These are phyloP conservation scores for Dissophora globulifera DNA, from an alignment of 192 early-diverging fungal species.

Conservation along the genomic window DNA sequence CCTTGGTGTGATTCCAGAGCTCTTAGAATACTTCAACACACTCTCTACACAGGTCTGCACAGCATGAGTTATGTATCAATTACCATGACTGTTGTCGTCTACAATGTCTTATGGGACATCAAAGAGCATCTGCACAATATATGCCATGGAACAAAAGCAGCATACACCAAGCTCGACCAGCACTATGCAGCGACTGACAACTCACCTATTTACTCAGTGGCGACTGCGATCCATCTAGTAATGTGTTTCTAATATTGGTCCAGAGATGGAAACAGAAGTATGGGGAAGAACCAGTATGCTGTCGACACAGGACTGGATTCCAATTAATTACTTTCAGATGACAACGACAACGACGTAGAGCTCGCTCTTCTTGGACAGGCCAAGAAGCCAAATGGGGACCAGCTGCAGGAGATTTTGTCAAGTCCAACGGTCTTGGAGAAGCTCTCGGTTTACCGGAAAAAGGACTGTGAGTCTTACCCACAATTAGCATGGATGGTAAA, in stretches of 20 bases:
- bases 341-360: constrained; percentile 6
- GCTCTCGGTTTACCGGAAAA: constrained; percentile 15
- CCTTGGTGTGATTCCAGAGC: neutral
- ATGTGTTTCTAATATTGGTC: constrained; percentile 32
- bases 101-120: constrained; percentile 14
- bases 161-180: constrained; percentile 19
- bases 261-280: constrained; percentile 4
- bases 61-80: constrained; percentile 23
- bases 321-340: neutral
- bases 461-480: constrained; percentile 1
- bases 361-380: constrained; percentile 13
- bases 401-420: constrained; percentile 17
- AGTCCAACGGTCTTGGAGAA: neutral
- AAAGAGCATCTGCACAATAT: constrained; percentile 1
- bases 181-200: constrained; percentile 29
- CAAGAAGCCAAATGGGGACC: constrained; percentile 1
- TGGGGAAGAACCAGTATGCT: constrained; percentile 10
- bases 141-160: constrained; percentile 14
- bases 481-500: constrained; percentile 20
- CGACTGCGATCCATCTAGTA: constrained; percentile 29
- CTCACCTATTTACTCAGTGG: constrained; percentile 32
- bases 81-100: constrained; percentile 14
- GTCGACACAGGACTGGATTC: neutral
- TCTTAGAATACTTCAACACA: constrained; percentile 12
- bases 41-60: constrained; percentile 15